A percentile compares a stretch with the other conserved stretches of the same genome.
Conservation (phyloP, 108 stramenopile genomes). For the Fistulifera solaris region DNA sequence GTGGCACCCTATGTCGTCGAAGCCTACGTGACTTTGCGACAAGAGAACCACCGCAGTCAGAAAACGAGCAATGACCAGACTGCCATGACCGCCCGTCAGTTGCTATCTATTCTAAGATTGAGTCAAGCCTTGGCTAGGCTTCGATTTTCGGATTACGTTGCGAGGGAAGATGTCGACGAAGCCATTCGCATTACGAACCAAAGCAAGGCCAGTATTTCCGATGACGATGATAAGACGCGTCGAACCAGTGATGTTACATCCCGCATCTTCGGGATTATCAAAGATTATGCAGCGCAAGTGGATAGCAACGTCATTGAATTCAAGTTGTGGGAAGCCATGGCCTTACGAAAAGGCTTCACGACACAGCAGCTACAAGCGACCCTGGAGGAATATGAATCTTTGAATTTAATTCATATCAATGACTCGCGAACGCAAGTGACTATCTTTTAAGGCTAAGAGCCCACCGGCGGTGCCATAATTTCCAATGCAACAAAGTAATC, state of each 20-base stretch:
- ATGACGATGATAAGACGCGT: slow-evolving; percentile 10
- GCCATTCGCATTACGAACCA: slow-evolving; percentile 92
- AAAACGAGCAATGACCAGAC: slow-evolving; percentile 77
- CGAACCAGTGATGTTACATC: slow-evolving; percentile 65
- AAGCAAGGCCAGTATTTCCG: slow-evolving; percentile 65
- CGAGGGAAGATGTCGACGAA: slow-evolving; percentile 96
- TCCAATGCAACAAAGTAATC: too few species aligned
- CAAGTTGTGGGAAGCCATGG: slow-evolving; percentile 71
- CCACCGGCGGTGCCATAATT: too few species aligned
- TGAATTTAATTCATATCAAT: slow-evolving; percentile 74
- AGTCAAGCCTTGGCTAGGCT: slow-evolving; percentile 93
- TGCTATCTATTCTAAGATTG: slow-evolving; percentile 93
- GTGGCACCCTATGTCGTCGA: slow-evolving; percentile 94
- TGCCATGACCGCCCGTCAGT: slow-evolving; percentile 95
- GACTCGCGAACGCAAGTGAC: slow-evolving; percentile 49
- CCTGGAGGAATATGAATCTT: slow-evolving; percentile 77
- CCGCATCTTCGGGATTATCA: slow-evolving; percentile 65
- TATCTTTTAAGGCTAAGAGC: too few species aligned
- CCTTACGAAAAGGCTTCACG: slow-evolving; percentile 83
- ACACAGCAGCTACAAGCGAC: slow-evolving; percentile 69
- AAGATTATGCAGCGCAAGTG: slow-evolving; percentile 54
- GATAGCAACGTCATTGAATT: slow-evolving; percentile 37
- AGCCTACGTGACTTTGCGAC: slow-evolving; percentile 90
- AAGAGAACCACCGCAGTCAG: slow-evolving; percentile 46
- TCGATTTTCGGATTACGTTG: slow-evolving; percentile 86